A percentile compares a stretch with the other conserved stretches of the same genome.
phyloP scores from a whole-genome alignment of 1,139 yeast genomes.

The Kodamaea sp. region DNA sequence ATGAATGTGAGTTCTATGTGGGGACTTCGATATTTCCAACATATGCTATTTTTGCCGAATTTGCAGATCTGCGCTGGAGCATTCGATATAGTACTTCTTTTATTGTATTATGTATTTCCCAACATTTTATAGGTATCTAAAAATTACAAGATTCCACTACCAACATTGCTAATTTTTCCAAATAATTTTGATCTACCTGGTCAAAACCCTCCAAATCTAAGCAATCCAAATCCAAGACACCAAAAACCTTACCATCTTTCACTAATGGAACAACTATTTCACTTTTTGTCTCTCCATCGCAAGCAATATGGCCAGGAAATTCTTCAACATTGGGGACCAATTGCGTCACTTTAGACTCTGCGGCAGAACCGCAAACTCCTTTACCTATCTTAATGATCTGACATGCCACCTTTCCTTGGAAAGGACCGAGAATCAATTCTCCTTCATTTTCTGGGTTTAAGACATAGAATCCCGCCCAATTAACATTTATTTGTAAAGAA shows the following conservation, averaged over 20 bases:
- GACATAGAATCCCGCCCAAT: conserved; percentile 94
- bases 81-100: too few relatives aligned
- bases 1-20: conserved; percentile 6
- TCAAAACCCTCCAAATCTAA: conserved; percentile 63
- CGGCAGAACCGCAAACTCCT: conserved; percentile 94
- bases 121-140: too few relatives aligned
- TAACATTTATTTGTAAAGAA: conserved; percentile 57
- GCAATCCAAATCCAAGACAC: conserved; percentile 89
- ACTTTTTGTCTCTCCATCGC: conserved; percentile 92
- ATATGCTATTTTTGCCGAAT: too few relatives aligned
- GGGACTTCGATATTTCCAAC: too few relatives aligned
- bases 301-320: conserved; percentile 93
- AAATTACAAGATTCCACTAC: conserved; percentile 53
- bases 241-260: conserved; percentile 49
- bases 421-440: conserved; percentile 80
- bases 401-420: conserved; percentile 96
- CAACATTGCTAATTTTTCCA: conserved; percentile 59
- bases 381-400: conserved; percentile 73
- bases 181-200: conserved; percentile 54
- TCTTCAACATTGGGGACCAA: conserved; percentile 72
- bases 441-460: conserved; percentile 32
- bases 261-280: conserved; percentile 89
- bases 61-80: too few relatives aligned
- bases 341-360: conserved; percentile 57
- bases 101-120: too few relatives aligned